Base-by-base conservation (phyloP, 805 yeast species). In the Yarrowia osloensis region DNA sequence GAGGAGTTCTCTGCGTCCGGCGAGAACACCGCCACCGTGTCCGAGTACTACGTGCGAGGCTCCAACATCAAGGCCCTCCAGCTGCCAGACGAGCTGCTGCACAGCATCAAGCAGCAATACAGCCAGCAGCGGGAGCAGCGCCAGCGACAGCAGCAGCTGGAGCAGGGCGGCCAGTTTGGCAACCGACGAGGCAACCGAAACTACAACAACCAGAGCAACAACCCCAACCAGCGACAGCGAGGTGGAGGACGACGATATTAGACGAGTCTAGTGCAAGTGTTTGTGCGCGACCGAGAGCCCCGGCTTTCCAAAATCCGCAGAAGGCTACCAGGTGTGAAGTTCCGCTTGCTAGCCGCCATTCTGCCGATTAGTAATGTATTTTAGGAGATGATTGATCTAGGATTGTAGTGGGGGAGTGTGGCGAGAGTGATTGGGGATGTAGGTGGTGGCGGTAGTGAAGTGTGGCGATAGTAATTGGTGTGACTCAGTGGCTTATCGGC, bases 31-130 rank as follows among this genome's bases (percentile, higher is more conserved):
- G 76, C 82, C 65, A 87, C 88, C 74, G 77, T 89, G 54, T 85
- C 87, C 3, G 96, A 90, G 73, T 83, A 88, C 67, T 93, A 92
- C 75, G 85, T 93, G 44, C 87, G 93, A 75, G 98, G 98, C 24
- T 68, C 69, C 42, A 69, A 76, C 71, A 78, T 80, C 71, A 80
- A 81, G 69, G 80, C 76, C 69, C 74, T 81, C 37, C 77, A 79
- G 67, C 75, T 80, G 9, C 81, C 82, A 8, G 82, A 80, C 59
- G 76, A 74, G 59, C 66, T 73, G 17, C 76, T 71, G 62, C 75
- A 75, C 68, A 74, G 80, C 42, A 77, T 77, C 68, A 80, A 78
- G 68, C 71, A 69, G 54, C 73, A 73, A 67, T 72, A 70, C 69
- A 68, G 70, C 47, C 67, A 67, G 47, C 68, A 61, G 54, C 40